phyloP scores from a whole-genome alignment of 75 land plant species.

The Chamaecyparis obtusa region DNA sequence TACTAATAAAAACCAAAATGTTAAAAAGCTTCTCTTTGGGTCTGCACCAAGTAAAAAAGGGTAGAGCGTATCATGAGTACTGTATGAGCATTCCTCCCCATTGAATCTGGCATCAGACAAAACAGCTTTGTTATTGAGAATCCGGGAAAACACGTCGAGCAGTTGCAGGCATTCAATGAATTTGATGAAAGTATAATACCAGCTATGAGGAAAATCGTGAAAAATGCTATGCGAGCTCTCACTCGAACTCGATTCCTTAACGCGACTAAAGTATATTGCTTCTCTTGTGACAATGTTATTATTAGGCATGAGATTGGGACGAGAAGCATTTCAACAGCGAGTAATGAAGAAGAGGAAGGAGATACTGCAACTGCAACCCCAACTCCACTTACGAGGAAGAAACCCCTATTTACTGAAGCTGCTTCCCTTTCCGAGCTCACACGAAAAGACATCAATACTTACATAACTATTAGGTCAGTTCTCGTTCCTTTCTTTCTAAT shows the following conservation, averaged over 20 bases:
- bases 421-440: slow-evolving; percentile 39
- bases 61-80: too few species aligned
- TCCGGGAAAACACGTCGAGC: too few species aligned
- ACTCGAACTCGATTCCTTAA: background rate
- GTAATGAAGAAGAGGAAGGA: background rate
- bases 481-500: background rate
- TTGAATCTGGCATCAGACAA: too few species aligned
- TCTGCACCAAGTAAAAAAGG: too few species aligned
- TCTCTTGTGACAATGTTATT: background rate
- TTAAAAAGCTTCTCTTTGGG: too few species aligned
- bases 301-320: background rate
- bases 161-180: too few species aligned
- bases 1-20: too few species aligned
- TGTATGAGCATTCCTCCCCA: too few species aligned
- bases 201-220: background rate
- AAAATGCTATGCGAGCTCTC: background rate
- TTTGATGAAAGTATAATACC: too few species aligned
- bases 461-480: slow-evolving; percentile 44
- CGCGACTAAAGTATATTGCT: background rate
- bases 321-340: background rate
- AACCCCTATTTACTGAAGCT: slow-evolving; percentile 49
- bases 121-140: too few species aligned
- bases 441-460: slow-evolving; percentile 33
- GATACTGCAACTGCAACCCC: background rate
- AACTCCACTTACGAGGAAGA: background rate